Base-by-base conservation (phyloP, 2,329 filamentous ascomycete genomes). In the Scleromitrula shiraiana region DNA sequence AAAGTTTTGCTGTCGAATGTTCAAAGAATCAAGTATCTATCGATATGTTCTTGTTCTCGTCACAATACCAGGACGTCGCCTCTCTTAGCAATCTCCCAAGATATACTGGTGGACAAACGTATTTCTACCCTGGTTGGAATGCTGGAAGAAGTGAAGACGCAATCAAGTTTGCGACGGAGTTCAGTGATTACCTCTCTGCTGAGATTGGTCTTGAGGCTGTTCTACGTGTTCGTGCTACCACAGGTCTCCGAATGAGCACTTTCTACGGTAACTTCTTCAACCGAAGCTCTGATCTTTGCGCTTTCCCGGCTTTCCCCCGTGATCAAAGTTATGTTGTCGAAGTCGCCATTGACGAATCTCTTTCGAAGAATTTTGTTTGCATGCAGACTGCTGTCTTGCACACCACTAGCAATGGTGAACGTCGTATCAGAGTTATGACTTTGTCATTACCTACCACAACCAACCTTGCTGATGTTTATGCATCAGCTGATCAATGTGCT, bases 231-330 rank as follows among this genome's bases (percentile, higher is more conserved):
- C 84, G 93, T 56, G 93, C 93, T 15, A 96, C 90, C 2, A 97
- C 90, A 20, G 93, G 93, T 44, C 71, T 98, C 50, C 82, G 93
- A 46, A 97, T 97, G 86, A 95, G 83, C 70, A 90, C 91, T 2
- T 98, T 98, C 70, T 98, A 97, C 67, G 93, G 93, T 58, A 98
- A 98, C 72, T 98, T 98, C 70, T 98, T 98, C 76, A 98, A 97
- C 73, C 80, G 93, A 59, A 95, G 88, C 65, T 96, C 90, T 14
- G 93, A 98, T 70, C 80, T 98, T 26, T 97, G 93, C 66, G 93
- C 93, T 10, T 98, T 98, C 76, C 93, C 93, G 2, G 90, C 93
- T 0, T 97, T 98, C 74, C 93, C 93, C 26, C 84, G 93, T 64
- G 93, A 98, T 62, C 93, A 98, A 67, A 89, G 87, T 54, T 97